phyloP scores from a whole-genome alignment of 2,329 filamentous ascomycete species.

The Cordyceps cicadae region DNA sequence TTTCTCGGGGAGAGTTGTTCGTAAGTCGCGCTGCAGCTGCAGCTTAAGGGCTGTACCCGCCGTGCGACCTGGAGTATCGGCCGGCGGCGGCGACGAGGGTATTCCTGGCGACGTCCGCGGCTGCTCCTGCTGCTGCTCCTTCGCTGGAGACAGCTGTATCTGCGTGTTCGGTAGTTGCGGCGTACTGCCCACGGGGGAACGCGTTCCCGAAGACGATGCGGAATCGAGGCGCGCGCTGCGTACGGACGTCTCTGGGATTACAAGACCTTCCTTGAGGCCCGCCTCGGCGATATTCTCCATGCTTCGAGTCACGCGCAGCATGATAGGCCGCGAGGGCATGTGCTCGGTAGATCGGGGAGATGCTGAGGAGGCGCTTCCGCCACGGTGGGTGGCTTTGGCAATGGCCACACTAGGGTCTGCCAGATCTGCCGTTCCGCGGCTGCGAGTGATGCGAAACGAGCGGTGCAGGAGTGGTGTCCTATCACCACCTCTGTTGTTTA shows the following conservation, averaged over 20 bases:
- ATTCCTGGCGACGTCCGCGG: slow-evolving; percentile 19
- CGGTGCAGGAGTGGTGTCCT: slow-evolving; percentile 8
- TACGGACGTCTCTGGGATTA: slow-evolving; percentile 23
- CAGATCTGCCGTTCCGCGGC: slow-evolving; percentile 19
- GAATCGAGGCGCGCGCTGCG: slow-evolving; percentile 5
- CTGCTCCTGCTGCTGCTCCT: slow-evolving; percentile 15
- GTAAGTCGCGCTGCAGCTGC: slow-evolving; percentile 38
- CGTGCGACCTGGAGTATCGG: slow-evolving; percentile 5
- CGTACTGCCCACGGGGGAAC: neutral
- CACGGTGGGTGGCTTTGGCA: slow-evolving; percentile 13
- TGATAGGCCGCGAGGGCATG: slow-evolving; percentile 11
- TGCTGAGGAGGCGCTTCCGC: neutral
- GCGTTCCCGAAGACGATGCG: neutral
- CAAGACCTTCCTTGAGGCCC: neutral
- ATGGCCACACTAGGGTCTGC: slow-evolving; percentile 21
- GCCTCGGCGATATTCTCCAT: slow-evolving; percentile 12
- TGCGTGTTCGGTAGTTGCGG: slow-evolving; percentile 11
- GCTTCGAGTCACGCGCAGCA: slow-evolving; percentile 22
- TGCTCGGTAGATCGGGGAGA: neutral
- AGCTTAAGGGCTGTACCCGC: slow-evolving; percentile 30
- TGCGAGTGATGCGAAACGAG: slow-evolving; percentile 19
- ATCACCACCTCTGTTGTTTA: neutral
- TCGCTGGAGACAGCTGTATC: slow-evolving; percentile 17
- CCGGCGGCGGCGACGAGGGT: slow-evolving; percentile 21
- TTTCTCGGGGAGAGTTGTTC: slow-evolving; percentile 44